Conservation (phyloP, 768 basidiomycete genomes). For the Tulasnella sp. region DNA sequence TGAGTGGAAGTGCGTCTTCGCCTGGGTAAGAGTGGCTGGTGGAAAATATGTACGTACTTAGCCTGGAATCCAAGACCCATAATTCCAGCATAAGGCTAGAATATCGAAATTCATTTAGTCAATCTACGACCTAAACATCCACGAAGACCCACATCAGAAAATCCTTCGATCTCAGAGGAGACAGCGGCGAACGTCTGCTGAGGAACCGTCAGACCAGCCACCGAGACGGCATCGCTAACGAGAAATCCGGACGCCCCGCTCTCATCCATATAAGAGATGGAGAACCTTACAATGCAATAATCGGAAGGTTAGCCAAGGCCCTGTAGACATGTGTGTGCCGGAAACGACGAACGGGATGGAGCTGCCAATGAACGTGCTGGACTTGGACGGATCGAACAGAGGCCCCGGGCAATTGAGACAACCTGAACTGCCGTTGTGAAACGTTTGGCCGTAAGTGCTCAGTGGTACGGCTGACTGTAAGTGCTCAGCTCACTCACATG, state of each 20-base stretch:
- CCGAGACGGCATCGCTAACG: slow-evolving; percentile 50
- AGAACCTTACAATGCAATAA: neutral
- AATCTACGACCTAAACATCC: neutral
- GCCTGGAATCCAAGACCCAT: slow-evolving; percentile 1
- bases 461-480: too few relatives aligned
- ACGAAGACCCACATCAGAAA: slow-evolving; percentile 18
- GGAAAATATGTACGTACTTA: neutral
- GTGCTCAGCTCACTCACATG: neutral
- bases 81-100: slow-evolving; percentile 13
- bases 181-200: slow-evolving; percentile 54
- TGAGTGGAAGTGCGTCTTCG: too few relatives aligned
- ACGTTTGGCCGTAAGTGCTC: neutral
- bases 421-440: neutral
- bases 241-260: neutral
- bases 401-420: neutral
- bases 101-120: neutral
- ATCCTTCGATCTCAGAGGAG: slow-evolving; percentile 44
- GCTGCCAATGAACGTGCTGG: neutral
- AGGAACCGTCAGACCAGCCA: slow-evolving; percentile 51
- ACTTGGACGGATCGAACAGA: slow-evolving; percentile 1
- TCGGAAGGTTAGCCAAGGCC: neutral
- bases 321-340: neutral
- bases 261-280: neutral
- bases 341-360: neutral
- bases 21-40: too few relatives aligned